These are phyloP conservation scores for Linanthus parryae DNA, from an alignment of 148 eudicot species.

Conservation along the genomic window DNA sequence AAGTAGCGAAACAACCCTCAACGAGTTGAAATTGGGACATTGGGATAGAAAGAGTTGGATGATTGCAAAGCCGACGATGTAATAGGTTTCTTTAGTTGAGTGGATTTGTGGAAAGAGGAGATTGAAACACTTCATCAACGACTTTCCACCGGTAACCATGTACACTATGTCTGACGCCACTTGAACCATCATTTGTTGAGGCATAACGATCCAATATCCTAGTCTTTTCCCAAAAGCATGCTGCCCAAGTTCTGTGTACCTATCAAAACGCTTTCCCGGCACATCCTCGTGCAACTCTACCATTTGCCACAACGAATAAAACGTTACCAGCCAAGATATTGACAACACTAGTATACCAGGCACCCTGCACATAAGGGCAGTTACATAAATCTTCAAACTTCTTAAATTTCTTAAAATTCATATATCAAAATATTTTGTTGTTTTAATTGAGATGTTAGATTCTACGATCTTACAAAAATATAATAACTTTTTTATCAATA, in stretches of 20 bases:
- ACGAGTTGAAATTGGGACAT: constrained; percentile 25
- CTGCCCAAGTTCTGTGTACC: constrained; percentile 33
- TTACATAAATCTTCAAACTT: too few relatives aligned
- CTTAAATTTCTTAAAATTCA: too few relatives aligned
- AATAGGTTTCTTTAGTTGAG: constrained; percentile 14
- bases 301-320: constrained; percentile 32
- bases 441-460: too few relatives aligned
- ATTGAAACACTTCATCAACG: constrained; percentile 21
- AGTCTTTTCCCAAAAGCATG: constrained; percentile 28
- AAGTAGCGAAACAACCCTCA: constrained; percentile 21
- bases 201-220: constrained; percentile 36
- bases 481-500: too few relatives aligned
- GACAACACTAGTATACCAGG: constrained; percentile 13
- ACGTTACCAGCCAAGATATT: constrained; percentile 28
- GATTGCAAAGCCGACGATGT: constrained; percentile 10
- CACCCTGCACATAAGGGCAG: constrained; percentile 18
- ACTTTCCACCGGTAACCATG: constrained; percentile 42
- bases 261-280: constrained; percentile 34
- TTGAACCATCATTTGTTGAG: constrained; percentile 34
- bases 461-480: too few relatives aligned
- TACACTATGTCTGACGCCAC: constrained; percentile 25
- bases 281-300: constrained; percentile 28
- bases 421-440: too few relatives aligned
- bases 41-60: constrained; percentile 22
- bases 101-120: constrained; percentile 1